A percentile compares a stretch with the other conserved stretches of the same genome.
phyloP scores from a whole-genome alignment of 2,329 filamentous ascomycete species.

The Cladorrhinum sp. region DNA sequence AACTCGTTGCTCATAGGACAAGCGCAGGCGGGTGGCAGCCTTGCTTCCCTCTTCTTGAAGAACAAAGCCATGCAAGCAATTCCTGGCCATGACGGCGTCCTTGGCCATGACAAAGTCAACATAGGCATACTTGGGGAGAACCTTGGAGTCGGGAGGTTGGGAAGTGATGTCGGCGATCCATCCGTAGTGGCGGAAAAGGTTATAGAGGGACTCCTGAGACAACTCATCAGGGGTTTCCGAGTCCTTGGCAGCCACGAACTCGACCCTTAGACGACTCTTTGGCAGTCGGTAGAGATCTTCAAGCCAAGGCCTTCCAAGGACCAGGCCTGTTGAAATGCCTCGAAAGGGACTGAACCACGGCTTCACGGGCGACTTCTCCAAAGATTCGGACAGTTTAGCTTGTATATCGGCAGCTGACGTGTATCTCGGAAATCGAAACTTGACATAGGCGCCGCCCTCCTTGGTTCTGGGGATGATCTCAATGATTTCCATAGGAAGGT shows the following conservation, averaged over 20 bases:
- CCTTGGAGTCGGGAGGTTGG: constrained; percentile 82
- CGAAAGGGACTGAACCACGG: constrained; percentile 89
- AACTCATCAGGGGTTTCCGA: constrained; percentile 61
- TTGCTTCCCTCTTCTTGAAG: constrained; percentile 71
- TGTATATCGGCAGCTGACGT: constrained; percentile 43
- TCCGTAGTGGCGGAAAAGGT: constrained; percentile 83
- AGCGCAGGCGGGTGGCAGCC: constrained; percentile 69
- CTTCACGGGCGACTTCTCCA: constrained; percentile 68
- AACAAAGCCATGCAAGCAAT: constrained; percentile 83
- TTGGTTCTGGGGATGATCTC: constrained; percentile 82
- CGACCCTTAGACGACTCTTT: constrained; percentile 70
- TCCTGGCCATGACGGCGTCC: constrained; percentile 82
- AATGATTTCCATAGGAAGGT: constrained; percentile 65
- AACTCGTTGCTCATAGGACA: constrained; percentile 78
- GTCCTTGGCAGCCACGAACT: constrained; percentile 76
- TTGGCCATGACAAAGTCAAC: constrained; percentile 72
- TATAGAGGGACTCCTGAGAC: constrained; percentile 82
- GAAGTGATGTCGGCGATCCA: constrained; percentile 82
- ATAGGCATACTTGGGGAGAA: constrained; percentile 74
- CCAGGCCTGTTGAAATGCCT: constrained; percentile 66
- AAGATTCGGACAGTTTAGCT: constrained; percentile 53
- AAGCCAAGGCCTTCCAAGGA: constrained; percentile 85
- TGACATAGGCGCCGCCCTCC: constrained; percentile 92
- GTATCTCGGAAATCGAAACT: constrained; percentile 58
- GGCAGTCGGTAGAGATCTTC: constrained; percentile 88